These are phyloP conservation scores for Candida caryicola DNA, from an alignment of 805 yeast genomes.

Conservation along the genomic window DNA sequence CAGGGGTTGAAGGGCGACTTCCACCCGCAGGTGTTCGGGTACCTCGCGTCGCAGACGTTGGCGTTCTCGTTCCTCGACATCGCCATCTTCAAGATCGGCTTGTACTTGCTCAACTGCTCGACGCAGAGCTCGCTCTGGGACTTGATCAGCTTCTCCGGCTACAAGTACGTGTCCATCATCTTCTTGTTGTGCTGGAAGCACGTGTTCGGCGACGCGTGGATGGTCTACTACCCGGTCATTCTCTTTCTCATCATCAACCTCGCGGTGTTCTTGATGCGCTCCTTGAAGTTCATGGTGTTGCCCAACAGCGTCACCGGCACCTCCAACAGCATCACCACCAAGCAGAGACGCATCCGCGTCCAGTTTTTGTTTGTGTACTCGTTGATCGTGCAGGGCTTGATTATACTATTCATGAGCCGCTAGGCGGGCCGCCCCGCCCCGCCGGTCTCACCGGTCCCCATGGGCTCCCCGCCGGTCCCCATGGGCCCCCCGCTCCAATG, in stretches of 20 bases:
- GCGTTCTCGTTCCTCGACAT: slow-evolving; percentile 81
- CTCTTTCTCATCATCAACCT: slow-evolving; percentile 43
- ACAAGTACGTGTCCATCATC: slow-evolving; percentile 83
- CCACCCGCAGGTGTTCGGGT: slow-evolving; percentile 90
- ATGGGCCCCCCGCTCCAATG: no score
- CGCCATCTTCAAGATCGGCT: slow-evolving; percentile 69
- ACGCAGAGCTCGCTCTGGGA: slow-evolving; percentile 69
- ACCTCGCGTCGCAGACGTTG: slow-evolving; percentile 78
- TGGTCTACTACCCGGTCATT: slow-evolving; percentile 33
- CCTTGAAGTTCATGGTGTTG: slow-evolving; percentile 63
- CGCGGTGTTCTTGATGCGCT: slow-evolving; percentile 62
- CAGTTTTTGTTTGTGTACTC: slow-evolving; percentile 85
- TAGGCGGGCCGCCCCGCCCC: no score
- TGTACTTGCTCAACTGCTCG: slow-evolving; percentile 72
- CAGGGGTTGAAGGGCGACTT: slow-evolving; percentile 86
- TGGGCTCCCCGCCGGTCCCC: no score
- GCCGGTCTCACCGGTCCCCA: no score
- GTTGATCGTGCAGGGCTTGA: slow-evolving; percentile 70
- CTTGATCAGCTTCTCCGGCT: slow-evolving; percentile 84
- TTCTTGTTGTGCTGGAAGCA: slow-evolving; percentile 53
- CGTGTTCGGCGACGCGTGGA: slow-evolving; percentile 34
- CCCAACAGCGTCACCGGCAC: slow-evolving; percentile 45
- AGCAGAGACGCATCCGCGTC: slow-evolving; percentile 74
- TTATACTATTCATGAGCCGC: slow-evolving; percentile 67
- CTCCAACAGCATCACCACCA: slow-evolving; percentile 57